Percentiles rank a stretch among this genome's conserved stretches.
phyloP scores from a whole-genome alignment of 805 yeast genomes.

The Hanseniaspora meyeri region DNA sequence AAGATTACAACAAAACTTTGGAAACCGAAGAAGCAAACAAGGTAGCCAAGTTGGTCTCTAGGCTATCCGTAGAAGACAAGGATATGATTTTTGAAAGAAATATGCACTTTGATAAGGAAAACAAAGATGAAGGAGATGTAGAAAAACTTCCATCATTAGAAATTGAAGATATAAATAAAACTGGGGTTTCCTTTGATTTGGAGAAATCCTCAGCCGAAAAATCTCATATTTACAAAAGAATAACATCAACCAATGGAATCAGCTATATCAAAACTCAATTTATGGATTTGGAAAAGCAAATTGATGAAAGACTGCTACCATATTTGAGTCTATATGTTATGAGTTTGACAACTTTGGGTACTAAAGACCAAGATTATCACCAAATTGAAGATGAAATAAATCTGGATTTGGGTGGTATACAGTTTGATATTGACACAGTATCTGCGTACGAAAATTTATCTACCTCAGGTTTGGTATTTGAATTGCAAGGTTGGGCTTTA shows the following conservation, averaged over 20 bases:
- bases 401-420: slow-evolving; percentile 71
- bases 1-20: slow-evolving; percentile 38
- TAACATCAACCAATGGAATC: slow-evolving; percentile 69
- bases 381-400: slow-evolving; percentile 77
- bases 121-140: slow-evolving; percentile 42
- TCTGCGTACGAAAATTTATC: slow-evolving; percentile 40
- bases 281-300: slow-evolving; percentile 33
- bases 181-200: slow-evolving; percentile 30
- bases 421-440: slow-evolving; percentile 46
- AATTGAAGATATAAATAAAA: slow-evolving; percentile 57
- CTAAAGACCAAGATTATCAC: slow-evolving; percentile 54
- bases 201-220: slow-evolving; percentile 16
- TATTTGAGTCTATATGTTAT: slow-evolving; percentile 67
- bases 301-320: slow-evolving; percentile 53
- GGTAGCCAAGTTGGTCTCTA: slow-evolving; percentile 33
- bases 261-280: slow-evolving; percentile 63
- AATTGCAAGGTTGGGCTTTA: slow-evolving; percentile 57
- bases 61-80: slow-evolving; percentile 44
- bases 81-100: slow-evolving; percentile 51
- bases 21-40: slow-evolving; percentile 46
- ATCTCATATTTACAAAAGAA: slow-evolving; percentile 33
- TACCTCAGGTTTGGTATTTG: slow-evolving; percentile 41
- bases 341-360: slow-evolving; percentile 80
- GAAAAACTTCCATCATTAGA: slow-evolving; percentile 69
- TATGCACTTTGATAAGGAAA: slow-evolving; percentile 40